phyloP scores from a whole-genome alignment of 2,329 filamentous ascomycete genomes.

The Exophiala sp. region DNA sequence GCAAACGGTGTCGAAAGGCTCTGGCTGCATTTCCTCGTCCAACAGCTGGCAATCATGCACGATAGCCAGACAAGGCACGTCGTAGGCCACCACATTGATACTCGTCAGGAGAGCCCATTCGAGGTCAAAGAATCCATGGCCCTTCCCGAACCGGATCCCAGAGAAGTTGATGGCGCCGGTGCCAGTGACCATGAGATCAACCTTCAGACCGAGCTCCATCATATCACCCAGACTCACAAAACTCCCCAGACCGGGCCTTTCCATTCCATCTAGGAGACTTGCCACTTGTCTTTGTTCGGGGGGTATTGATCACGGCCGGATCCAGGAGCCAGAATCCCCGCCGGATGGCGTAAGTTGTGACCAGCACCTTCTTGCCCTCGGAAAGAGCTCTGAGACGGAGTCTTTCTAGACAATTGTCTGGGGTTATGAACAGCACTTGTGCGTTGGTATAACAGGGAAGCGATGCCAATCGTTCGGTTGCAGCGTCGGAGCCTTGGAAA shows the following conservation, averaged over 20 bases:
- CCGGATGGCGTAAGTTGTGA: conserved; percentile 40
- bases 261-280: conserved; percentile 41
- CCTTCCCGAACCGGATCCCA: conserved; percentile 41
- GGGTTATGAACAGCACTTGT: conserved; percentile 37
- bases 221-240: conserved; percentile 36
- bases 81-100: conserved; percentile 30
- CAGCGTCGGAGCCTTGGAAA: conserved; percentile 37
- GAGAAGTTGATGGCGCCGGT: conserved; percentile 37
- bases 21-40: conserved; percentile 33
- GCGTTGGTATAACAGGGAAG: conserved; percentile 34
- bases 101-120: conserved; percentile 41
- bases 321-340: conserved; percentile 41
- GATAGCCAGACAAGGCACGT: conserved; percentile 33
- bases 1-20: conserved; percentile 39
- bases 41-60: conserved; percentile 43
- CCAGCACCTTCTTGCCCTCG: conserved; percentile 39
- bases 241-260: conserved; percentile 34
- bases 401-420: conserved; percentile 43
- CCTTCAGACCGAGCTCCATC: conserved; percentile 26
- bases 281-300: conserved; percentile 33
- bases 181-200: conserved; percentile 39
- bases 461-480: conserved; percentile 32
- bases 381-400: conserved; percentile 36
- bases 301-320: conserved; percentile 32
- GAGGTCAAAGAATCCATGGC: conserved; percentile 40